Percentiles rank a stretch among this genome's conserved stretches.
These are phyloP conservation scores for Ascoidea asiatica DNA, from an alignment of 805 yeast genomes.

Conservation along the genomic window DNA sequence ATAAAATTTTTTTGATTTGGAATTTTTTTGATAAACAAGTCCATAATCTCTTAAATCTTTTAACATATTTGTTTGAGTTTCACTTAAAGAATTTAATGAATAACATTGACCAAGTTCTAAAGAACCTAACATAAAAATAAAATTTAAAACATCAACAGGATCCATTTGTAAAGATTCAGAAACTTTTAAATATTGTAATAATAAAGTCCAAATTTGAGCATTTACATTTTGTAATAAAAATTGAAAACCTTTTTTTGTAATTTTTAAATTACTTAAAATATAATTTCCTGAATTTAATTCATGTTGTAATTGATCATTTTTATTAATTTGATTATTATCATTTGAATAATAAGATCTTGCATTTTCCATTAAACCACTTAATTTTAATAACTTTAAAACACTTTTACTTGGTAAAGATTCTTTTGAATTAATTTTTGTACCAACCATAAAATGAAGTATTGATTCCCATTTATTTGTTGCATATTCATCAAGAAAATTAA, in stretches of 20 bases:
- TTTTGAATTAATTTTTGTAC: constrained; percentile 55
- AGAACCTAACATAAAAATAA: constrained; percentile 87
- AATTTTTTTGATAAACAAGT: constrained; percentile 56
- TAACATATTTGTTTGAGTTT: constrained; percentile 75
- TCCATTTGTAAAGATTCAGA: constrained; percentile 82
- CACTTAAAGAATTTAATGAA: constrained; percentile 52
- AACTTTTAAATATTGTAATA: constrained; percentile 76
- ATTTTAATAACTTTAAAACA: constrained; percentile 61
- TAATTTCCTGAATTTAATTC: constrained; percentile 11
- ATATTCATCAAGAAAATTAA: constrained; percentile 61
- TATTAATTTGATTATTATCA: constrained; percentile 2
- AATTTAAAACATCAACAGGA: constrained; percentile 89
- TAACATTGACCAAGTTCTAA: constrained; percentile 85
- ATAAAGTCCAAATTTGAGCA: constrained; percentile 87
- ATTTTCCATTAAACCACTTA: constrained; percentile 82
- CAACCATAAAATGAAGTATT: constrained; percentile 94
- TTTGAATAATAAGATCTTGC: constrained; percentile 11
- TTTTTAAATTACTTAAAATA: constrained; percentile 31
- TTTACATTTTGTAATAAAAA: constrained; percentile 84
- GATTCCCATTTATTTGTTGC: constrained; percentile 90
- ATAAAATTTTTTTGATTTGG: constrained; percentile 53
- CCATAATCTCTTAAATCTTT: constrained; percentile 89
- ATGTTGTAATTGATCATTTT: too few species aligned
- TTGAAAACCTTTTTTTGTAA: constrained; percentile 90
- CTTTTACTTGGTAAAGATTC: constrained; percentile 87